Evolutionary conservation across 805 yeast species (phyloP).

Genomic region (Naumovozyma baii): DNA sequence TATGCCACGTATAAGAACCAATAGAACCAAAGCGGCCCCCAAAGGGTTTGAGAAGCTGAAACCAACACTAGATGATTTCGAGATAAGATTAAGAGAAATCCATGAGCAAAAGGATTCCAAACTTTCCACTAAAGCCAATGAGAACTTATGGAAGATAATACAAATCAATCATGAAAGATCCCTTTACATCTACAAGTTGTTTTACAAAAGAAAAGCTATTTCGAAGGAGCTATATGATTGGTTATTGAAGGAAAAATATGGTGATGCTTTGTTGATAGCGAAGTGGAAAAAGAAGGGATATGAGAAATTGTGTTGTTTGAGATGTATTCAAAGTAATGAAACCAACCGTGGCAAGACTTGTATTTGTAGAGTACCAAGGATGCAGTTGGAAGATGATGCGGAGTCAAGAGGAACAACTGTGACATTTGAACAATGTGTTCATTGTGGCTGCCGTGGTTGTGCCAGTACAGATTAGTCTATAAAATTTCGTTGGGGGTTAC

Average conservation of each 20-base stretch:
- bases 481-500: no score
- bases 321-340: slow-evolving; percentile 59
- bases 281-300: slow-evolving; percentile 82
- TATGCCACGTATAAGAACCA: slow-evolving; percentile 20
- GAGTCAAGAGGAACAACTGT: slow-evolving; percentile 13
- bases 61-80: slow-evolving; percentile 54
- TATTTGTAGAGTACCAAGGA: slow-evolving; percentile 76
- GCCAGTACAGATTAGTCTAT: slow-evolving; percentile 67
- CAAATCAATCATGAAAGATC: slow-evolving; percentile 67
- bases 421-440: slow-evolving; percentile 49
- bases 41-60: slow-evolving; percentile 62
- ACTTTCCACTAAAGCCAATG: slow-evolving; percentile 42
- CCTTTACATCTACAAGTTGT: slow-evolving; percentile 63
- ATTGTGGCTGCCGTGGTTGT: slow-evolving; percentile 83
- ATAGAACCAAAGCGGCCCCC: slow-evolving; percentile 45
- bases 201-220: slow-evolving; percentile 61
- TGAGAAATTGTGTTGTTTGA: slow-evolving; percentile 74
- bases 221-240: slow-evolving; percentile 62
- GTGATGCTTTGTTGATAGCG: slow-evolving; percentile 64
- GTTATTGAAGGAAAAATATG: slow-evolving; percentile 56
- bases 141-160: slow-evolving; percentile 59
- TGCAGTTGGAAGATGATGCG: slow-evolving; percentile 34
- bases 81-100: slow-evolving; percentile 45
- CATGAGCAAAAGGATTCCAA: slow-evolving; percentile 33
- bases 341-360: slow-evolving; percentile 62